A percentile compares a stretch with the other conserved stretches of the same genome.
These are phyloP conservation scores for Candida chauliodis DNA, from an alignment of 805 yeast species.

Conservation along the genomic window DNA sequence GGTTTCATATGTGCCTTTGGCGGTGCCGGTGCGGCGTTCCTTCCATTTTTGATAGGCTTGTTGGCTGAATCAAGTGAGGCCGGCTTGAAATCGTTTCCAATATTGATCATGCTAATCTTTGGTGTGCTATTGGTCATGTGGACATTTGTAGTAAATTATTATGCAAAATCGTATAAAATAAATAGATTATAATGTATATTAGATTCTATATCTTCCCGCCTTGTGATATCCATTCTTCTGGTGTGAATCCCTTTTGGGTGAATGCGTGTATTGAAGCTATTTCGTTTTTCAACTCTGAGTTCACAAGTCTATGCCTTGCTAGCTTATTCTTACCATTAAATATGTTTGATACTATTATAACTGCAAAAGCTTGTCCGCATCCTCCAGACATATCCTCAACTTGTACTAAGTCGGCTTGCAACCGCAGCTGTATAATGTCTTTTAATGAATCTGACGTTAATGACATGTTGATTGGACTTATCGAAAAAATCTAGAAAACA, in stretches of 20 bases:
- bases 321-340: slow-evolving; percentile 83
- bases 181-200: slow-evolving; percentile 7
- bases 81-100: slow-evolving; percentile 31
- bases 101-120: slow-evolving; percentile 24
- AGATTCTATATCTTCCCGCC: slow-evolving; percentile 25
- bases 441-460: slow-evolving; percentile 43
- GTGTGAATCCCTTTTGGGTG: slow-evolving; percentile 85
- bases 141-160: slow-evolving; percentile 15
- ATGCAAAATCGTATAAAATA: slow-evolving; percentile 8
- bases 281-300: slow-evolving; percentile 75
- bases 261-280: slow-evolving; percentile 89
- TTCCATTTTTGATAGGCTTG: slow-evolving; percentile 64
- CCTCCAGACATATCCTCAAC: slow-evolving; percentile 86
- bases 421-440: slow-evolving; percentile 47
- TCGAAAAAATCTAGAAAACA: background rate
- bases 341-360: slow-evolving; percentile 67
- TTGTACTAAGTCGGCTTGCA: slow-evolving; percentile 62
- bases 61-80: slow-evolving; percentile 32
- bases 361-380: slow-evolving; percentile 97
- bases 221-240: slow-evolving; percentile 71
- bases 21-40: slow-evolving; percentile 76
- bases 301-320: slow-evolving; percentile 83
- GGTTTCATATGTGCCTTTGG: slow-evolving; percentile 78
- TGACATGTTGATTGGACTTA: background rate
- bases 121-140: slow-evolving; percentile 23